Base-by-base conservation (phyloP, 352 stramenopile genomes). In the Albugo laibachii region DNA sequence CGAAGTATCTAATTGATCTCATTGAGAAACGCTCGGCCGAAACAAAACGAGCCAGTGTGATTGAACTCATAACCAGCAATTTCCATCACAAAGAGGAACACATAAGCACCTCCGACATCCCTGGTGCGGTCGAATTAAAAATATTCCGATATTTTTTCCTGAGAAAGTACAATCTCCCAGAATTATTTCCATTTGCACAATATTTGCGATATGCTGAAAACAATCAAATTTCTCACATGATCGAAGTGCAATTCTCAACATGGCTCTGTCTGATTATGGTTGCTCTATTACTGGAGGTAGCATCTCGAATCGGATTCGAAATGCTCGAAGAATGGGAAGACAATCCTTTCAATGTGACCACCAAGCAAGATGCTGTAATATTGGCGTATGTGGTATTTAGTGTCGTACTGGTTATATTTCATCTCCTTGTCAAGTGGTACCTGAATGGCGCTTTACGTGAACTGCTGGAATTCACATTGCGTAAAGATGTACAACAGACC, bases 181-280 rank as follows among this genome's bases (percentile, higher is more conserved):
- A 77, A 42, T 55, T 80, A 11, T 54, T 63, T 16, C 69, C 74
- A 11, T 86, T 80, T 50, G 64, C 65, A 49, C 83, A 86, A 53
- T 86, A 86, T 52, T 37, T 86, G 10, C 64, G 67, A 45, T 65
- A 79, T 12, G 68, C 69, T 4, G 69, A 83, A 53, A 69, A 78
- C 13, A 81, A 71, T 53, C 69, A 87, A 48, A 81, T 87, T 46
- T 74, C 63, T 13, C 63, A 87, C 48, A 74, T 87, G 65, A 80
- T 87, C 36, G 71, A 87, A 18, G 69, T 87, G 5, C 54, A 83
- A 35, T 61, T 76, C 11, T 72, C 66, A 6, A 80, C 67, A 55
- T 87, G 38, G 38, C 8, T 43, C 3, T 31, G 24, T 31, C 24
- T 31, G 24, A 31, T 31, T 31, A 49, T 74, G 0, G 59, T 71